These are phyloP conservation scores for Volvariella volvacea DNA, from an alignment of 1,284 basidiomycete species.

Conservation along the genomic window DNA sequence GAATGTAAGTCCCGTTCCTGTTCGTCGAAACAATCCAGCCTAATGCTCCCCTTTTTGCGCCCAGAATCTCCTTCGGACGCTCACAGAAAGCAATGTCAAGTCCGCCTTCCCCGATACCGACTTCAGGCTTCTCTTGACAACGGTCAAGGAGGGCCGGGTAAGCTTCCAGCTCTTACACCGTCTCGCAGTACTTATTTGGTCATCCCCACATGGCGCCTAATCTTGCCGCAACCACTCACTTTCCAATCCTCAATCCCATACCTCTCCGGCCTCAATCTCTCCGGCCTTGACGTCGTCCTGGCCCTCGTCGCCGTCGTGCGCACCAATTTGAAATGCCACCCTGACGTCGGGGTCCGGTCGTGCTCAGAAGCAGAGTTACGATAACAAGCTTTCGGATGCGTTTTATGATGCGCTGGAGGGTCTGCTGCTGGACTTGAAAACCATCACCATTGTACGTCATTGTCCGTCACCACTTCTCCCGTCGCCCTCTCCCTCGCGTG, in stretches of 20 bases:
- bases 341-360: background rate
- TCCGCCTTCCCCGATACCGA: constrained; percentile 46
- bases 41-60: constrained; percentile 6
- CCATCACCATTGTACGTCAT: constrained; percentile 63
- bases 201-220: constrained; percentile 9
- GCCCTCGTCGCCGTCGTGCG: no score
- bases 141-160: constrained; percentile 73
- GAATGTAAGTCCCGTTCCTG: background rate
- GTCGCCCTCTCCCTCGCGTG: background rate
- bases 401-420: constrained; percentile 92
- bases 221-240: background rate
- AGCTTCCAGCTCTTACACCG: constrained; percentile 17
- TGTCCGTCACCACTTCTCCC: background rate
- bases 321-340: background rate
- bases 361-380: constrained; percentile 48
- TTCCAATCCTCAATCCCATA: no score
- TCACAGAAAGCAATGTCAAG: constrained; percentile 62
- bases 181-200: constrained; percentile 12
- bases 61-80: constrained; percentile 70
- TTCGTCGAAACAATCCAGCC: background rate
- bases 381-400: constrained; percentile 74
- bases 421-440: constrained; percentile 76
- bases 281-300: no score
- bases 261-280: no score
- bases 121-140: constrained; percentile 63